Percentiles rank a stretch among this genome's conserved stretches.
These are phyloP conservation scores for Ilyonectria sp. DNA, from an alignment of 2,329 filamentous ascomycete genomes.

Conservation along the genomic window DNA sequence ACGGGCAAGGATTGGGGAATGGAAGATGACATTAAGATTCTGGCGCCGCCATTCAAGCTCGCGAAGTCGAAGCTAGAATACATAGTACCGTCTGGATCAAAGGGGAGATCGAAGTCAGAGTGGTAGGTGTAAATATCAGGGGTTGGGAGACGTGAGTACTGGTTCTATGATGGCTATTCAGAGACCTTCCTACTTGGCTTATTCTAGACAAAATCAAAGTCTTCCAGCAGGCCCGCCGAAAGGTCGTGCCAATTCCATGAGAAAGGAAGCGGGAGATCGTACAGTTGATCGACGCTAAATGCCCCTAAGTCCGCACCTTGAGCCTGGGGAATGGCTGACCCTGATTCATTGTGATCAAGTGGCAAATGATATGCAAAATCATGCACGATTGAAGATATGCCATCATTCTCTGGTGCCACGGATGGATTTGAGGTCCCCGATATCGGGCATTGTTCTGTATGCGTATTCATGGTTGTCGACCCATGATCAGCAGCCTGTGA, in stretches of 20 bases:
- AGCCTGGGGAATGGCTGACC: not conserved
- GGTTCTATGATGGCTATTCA: not conserved
- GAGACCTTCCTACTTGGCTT: not conserved
- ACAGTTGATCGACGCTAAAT: constrained; percentile 13
- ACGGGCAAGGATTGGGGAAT: constrained; percentile 26
- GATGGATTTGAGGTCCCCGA: not conserved
- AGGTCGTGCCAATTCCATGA: constrained; percentile 24
- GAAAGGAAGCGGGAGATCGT: constrained; percentile 21
- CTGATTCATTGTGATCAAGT: not conserved
- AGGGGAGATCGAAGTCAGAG: constrained; percentile 20
- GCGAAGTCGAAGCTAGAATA: constrained; percentile 18
- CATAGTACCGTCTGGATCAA: constrained; percentile 14
- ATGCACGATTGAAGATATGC: not conserved
- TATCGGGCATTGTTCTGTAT: not conserved
- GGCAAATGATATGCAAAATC: not conserved
- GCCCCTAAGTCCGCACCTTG: not conserved
- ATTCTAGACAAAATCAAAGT: constrained; percentile 21
- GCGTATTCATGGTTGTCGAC: not conserved
- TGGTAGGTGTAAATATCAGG: constrained; percentile 1
- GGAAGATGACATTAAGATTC: constrained; percentile 17
- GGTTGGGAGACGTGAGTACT: not conserved
- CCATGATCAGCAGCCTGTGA: not conserved
- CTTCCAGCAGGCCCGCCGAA: constrained; percentile 17
- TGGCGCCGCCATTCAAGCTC: constrained; percentile 28
- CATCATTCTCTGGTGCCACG: not conserved